Base-by-base conservation (phyloP, 495 filamentous ascomycete species). In the Talaromyces ruber region DNA sequence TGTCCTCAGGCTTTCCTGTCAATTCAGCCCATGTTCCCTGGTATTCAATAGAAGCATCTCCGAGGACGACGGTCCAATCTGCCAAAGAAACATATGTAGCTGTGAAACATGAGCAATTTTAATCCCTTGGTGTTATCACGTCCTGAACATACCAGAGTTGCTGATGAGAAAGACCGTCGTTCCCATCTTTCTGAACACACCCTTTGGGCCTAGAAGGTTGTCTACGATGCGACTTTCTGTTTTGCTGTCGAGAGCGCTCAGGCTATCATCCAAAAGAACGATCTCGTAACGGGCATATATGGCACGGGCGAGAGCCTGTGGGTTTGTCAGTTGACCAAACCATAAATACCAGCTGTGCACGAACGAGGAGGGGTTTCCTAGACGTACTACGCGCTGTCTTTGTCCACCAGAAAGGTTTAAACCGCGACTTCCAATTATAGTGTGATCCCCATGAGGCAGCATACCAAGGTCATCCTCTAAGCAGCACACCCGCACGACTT, bases 351-450 rank as follows among this genome's bases (percentile, higher is more conserved):
- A n/a, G n/a, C n/a, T n/a, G n/a, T n/a, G n/a, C n/a, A n/a, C n/a
- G n/a, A n/a, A n/a, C n/a, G n/a, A n/a, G n/a, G n/a, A n/a, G n/a
- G n/a, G n/a, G n/a, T n/a, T n/a, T n/a, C n/a, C n/a, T n/a, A n/a
- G n/a, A n/a, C n/a, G n/a, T 45, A 30, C 77, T 34, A 92, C 76
- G 30, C 89, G 77, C 88, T 89, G 92, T 67, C 86, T 80, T 66
- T 93, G 89, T 6, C 89, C 89, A 59, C 89, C 89, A 60, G 85
- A 88, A 1, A 93, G 74, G 65, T 91, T 92, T 64, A 92, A 89
- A 6, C 89, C 52, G 4, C 22, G 7, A 29, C 18, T 55, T 26
- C 52, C 52, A 18, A 29, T 16, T 4, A 28, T 25, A 12, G 6
- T 55, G 7, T 25, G 4, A 55, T 90, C 88, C 8, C 88, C 87